Conservation (phyloP, 2,329 filamentous ascomycete genomes). For the Claviceps fusiformis region DNA sequence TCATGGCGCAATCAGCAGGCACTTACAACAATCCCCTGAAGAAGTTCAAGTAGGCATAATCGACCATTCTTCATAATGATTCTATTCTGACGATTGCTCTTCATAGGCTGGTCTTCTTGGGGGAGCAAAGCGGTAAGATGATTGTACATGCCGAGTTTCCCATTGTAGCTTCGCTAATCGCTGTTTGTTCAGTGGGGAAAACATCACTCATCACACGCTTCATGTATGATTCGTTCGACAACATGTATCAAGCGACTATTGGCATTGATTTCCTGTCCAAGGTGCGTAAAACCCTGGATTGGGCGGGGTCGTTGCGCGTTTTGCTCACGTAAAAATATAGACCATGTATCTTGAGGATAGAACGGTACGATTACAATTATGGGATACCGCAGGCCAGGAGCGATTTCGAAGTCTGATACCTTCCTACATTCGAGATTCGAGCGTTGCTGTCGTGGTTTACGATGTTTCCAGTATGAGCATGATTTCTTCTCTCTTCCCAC, state of each 20-base stretch:
- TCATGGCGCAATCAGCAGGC: slow-evolving; percentile 71
- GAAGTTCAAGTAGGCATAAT: slow-evolving; percentile 80
- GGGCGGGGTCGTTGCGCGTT: background rate
- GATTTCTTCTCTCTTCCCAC: slow-evolving; percentile 3
- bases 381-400: slow-evolving; percentile 97
- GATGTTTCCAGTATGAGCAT: slow-evolving; percentile 67
- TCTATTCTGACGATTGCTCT: background rate
- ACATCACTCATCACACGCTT: slow-evolving; percentile 97
- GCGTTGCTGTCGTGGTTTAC: slow-evolving; percentile 95
- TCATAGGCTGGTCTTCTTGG: slow-evolving; percentile 80
- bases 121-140: slow-evolving; percentile 88
- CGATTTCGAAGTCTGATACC: slow-evolving; percentile 94
- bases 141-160: background rate
- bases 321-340: slow-evolving; percentile 20
- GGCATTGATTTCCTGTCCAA: slow-evolving; percentile 99
- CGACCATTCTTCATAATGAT: background rate
- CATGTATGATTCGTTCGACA: slow-evolving; percentile 99
- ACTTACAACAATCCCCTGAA: slow-evolving; percentile 98
- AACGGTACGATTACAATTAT: slow-evolving; percentile 91
- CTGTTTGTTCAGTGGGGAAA: slow-evolving; percentile 63
- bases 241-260: slow-evolving; percentile 98
- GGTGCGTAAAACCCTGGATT: slow-evolving; percentile 34
- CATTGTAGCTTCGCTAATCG: slow-evolving; percentile 11
- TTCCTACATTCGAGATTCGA: slow-evolving; percentile 96
- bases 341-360: slow-evolving; percentile 99